A percentile compares a stretch with the other conserved stretches of the same genome.
phyloP scores from a whole-genome alignment of 1,284 basidiomycete genomes.

The Irpex sp. region DNA sequence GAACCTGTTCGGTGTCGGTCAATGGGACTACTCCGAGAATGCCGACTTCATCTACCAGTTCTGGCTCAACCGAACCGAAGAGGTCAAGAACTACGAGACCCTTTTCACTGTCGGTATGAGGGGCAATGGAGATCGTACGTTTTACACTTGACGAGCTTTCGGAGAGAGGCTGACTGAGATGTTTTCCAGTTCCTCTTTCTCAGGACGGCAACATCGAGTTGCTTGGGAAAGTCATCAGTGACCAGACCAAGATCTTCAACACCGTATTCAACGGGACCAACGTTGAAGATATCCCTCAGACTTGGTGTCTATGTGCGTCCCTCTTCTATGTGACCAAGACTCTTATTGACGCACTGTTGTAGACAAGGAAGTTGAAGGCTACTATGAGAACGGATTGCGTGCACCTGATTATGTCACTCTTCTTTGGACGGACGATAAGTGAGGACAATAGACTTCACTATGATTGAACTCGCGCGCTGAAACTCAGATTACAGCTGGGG shows the following conservation, averaged over 20 bases:
- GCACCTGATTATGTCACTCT: conserved; percentile 53
- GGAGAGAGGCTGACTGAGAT: background rate
- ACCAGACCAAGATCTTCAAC: conserved; percentile 62
- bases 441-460: conserved; percentile 11
- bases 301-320: conserved; percentile 59
- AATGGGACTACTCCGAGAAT: conserved; percentile 61
- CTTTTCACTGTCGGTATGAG: conserved; percentile 67
- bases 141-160: background rate
- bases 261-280: conserved; percentile 49
- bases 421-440: conserved; percentile 62
- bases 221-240: conserved; percentile 52
- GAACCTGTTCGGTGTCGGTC: conserved; percentile 47
- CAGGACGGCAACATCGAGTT: conserved; percentile 47
- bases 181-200: conserved; percentile 44
- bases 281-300: conserved; percentile 53
- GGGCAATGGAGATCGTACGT: conserved; percentile 33
- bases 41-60: conserved; percentile 51
- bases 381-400: conserved; percentile 55
- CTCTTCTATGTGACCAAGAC: too few species aligned
- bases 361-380: conserved; percentile 66
- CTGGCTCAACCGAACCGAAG: conserved; percentile 55
- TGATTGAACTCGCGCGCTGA: background rate
- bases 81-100: conserved; percentile 54
- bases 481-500: conserved; percentile 36
- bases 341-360: background rate